These are phyloP conservation scores for Haplosporangium gracile DNA, from an alignment of 192 early-diverging fungal genomes.

Conservation along the genomic window DNA sequence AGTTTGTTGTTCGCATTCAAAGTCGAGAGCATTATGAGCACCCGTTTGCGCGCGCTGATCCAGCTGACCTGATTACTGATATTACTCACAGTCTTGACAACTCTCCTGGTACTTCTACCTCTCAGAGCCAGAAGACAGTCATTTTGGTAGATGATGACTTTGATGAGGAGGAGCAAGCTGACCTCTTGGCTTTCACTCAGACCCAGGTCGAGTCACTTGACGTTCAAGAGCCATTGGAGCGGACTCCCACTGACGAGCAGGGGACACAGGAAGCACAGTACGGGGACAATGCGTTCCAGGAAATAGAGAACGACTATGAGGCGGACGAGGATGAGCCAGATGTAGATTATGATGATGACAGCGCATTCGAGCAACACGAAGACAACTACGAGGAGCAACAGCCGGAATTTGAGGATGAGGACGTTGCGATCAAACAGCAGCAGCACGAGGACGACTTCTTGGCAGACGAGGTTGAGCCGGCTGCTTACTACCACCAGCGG, in stretches of 20 bases:
- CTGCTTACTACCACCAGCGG: background rate
- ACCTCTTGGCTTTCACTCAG: background rate
- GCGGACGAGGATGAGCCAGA: background rate
- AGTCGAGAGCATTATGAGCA: slow-evolving; percentile 1
- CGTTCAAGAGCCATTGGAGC: background rate
- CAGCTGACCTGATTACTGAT: background rate
- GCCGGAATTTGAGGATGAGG: no score
- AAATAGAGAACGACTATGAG: background rate
- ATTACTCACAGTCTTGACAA: background rate
- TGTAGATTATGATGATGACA: background rate
- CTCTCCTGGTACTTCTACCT: background rate
- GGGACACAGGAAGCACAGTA: background rate
- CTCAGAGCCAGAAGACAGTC: background rate
- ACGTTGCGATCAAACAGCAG: no score
- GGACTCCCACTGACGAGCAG: background rate
- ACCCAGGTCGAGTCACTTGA: background rate
- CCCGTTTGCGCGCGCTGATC: background rate
- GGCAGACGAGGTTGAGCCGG: background rate
- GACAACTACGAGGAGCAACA: background rate
- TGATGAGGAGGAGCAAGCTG: background rate
- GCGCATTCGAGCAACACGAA: background rate
- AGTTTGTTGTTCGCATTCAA: slow-evolving; percentile 29
- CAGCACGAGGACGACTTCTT: background rate
- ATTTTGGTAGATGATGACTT: background rate
- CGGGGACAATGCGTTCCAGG: background rate